Conservation (phyloP, 805 yeast genomes). For the Starmerella sp. region DNA sequence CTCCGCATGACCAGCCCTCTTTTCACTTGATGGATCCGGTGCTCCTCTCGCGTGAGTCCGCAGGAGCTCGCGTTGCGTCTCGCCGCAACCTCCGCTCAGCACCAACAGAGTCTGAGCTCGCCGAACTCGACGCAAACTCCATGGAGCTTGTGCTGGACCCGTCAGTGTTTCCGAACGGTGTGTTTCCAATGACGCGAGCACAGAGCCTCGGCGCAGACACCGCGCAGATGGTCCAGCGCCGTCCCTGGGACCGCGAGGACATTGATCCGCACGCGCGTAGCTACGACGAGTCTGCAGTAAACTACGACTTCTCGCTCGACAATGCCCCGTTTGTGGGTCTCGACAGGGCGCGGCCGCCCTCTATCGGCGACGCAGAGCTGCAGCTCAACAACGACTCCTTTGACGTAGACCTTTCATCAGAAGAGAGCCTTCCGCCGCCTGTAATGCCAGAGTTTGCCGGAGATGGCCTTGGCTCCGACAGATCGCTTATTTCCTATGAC, state of each 20-base stretch:
- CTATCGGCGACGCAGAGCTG: too few relatives aligned
- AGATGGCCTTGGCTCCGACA: too few relatives aligned
- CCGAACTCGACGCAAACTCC: not conserved
- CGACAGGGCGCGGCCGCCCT: not conserved
- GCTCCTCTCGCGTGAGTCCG: not conserved
- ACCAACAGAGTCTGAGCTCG: not conserved
- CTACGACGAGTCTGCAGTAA: not conserved
- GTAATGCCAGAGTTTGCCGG: too few relatives aligned
- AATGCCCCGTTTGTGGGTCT: not conserved
- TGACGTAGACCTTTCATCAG: too few relatives aligned
- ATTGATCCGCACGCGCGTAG: not conserved
- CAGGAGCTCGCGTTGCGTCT: not conserved
- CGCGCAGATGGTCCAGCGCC: not conserved
- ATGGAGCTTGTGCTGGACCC: not conserved
- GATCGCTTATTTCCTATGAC: too few relatives aligned
- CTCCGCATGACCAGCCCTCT: not conserved
- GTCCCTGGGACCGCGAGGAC: not conserved
- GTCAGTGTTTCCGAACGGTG: not conserved
- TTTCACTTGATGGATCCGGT: not conserved
- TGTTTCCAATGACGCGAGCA: too few relatives aligned
- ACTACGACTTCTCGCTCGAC: not conserved
- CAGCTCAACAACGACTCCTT: too few relatives aligned
- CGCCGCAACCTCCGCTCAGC: not conserved
- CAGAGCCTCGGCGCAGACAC: not conserved
- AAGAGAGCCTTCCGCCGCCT: too few relatives aligned